Conservation (phyloP, 192 early-diverging fungal genomes). For the Mortierella alpina region DNA sequence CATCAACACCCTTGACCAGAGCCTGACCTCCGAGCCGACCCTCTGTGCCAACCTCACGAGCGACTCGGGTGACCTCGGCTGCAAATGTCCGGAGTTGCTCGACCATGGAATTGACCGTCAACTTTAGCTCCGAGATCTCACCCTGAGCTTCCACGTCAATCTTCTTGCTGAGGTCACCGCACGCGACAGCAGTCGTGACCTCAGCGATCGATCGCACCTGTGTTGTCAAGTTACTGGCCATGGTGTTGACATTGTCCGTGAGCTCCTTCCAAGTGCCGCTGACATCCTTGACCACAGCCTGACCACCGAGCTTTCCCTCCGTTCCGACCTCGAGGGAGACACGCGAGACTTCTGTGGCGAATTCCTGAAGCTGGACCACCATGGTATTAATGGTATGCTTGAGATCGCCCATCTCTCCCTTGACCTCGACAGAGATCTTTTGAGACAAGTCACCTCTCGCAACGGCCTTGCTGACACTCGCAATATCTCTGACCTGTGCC, state of each 20-base stretch:
- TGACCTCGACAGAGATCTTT: conserved; percentile 63
- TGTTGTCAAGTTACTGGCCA: conserved; percentile 16
- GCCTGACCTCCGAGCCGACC: conserved; percentile 52
- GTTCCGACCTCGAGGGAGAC: conserved; percentile 20
- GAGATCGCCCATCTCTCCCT: conserved; percentile 73
- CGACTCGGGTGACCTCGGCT: conserved; percentile 73
- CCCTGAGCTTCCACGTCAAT: conserved; percentile 24
- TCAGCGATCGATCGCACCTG: conserved; percentile 27
- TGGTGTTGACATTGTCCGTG: conserved; percentile 63
- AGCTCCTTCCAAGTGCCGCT: conserved; percentile 74
- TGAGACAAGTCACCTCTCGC: conserved; percentile 64
- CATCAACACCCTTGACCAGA: conserved; percentile 8
- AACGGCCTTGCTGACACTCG: conserved; percentile 64
- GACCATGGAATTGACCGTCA: conserved; percentile 23
- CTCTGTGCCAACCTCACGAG: conserved; percentile 70
- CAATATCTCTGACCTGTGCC: conserved; percentile 71
- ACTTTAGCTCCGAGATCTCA: conserved; percentile 23
- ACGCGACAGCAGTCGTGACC: conserved; percentile 23
- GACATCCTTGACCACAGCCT: conserved; percentile 58
- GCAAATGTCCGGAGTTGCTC: conserved; percentile 23
- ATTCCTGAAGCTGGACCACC: conserved; percentile 60
- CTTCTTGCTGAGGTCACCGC: conserved; percentile 22
- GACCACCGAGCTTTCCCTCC: conserved; percentile 22
- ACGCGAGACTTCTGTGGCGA: conserved; percentile 27
- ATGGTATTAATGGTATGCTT: conserved; percentile 78